A percentile compares a stretch with the other conserved stretches of the same genome.
These are phyloP conservation scores for Paramecium primaurelia DNA, from an alignment of 73 alveolate genomes.

Conservation along the genomic window DNA sequence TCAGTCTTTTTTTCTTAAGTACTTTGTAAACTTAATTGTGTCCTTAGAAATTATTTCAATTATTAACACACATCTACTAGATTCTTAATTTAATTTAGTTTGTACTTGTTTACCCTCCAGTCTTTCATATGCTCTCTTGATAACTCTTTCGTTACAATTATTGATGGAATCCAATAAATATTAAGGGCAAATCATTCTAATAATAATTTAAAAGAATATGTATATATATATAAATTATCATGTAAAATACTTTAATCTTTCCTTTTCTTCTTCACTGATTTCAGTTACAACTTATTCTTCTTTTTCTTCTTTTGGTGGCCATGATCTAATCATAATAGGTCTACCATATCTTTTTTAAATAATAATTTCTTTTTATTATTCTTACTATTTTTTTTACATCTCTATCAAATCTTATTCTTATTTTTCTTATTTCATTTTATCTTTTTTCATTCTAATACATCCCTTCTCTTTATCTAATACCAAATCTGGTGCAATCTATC, in stretches of 20 bases:
- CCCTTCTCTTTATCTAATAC: slow-evolving; percentile 15
- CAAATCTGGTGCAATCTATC: neutral
- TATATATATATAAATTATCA: neutral
- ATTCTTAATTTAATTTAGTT: neutral
- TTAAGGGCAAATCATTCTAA: neutral
- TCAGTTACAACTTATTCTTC: neutral
- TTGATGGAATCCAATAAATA: neutral
- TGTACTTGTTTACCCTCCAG: slow-evolving; percentile 11
- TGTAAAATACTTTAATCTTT: neutral
- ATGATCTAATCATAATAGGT: slow-evolving; percentile 23
- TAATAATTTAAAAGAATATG: neutral
- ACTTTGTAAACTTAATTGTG: neutral
- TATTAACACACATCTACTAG: slow-evolving; percentile 1
- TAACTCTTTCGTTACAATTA: slow-evolving; percentile 7
- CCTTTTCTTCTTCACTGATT: slow-evolving; percentile 2
- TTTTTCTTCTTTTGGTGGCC: slow-evolving; percentile 37
- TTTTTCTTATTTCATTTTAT: neutral
- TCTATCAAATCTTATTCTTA: neutral
- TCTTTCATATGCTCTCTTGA: slow-evolving; percentile 25
- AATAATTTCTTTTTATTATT: neutral
- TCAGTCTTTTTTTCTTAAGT: neutral
- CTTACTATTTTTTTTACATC: neutral
- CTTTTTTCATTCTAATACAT: neutral
- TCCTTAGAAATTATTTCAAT: neutral
- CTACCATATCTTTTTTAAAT: neutral